A percentile compares a stretch with the other conserved stretches of the same genome.
Conservation (phyloP, 2,329 filamentous ascomycete genomes). For the Pseudohalonectria lignicola region DNA sequence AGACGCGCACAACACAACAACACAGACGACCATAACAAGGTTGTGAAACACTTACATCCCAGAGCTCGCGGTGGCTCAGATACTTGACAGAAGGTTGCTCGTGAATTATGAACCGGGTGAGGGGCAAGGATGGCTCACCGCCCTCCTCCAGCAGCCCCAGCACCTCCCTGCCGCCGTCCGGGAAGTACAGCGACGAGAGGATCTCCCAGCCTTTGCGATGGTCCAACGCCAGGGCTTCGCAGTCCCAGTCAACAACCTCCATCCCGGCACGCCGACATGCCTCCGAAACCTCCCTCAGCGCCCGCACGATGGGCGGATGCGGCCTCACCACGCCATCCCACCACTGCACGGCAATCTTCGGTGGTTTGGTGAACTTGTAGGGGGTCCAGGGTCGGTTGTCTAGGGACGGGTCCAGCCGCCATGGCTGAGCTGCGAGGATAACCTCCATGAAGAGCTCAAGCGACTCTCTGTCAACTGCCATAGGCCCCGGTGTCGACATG, state of each 20-base stretch:
- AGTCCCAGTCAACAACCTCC: slow-evolving; percentile 9
- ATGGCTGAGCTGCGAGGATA: slow-evolving; percentile 17
- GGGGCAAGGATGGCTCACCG: slow-evolving; percentile 36
- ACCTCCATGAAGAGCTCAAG: slow-evolving; percentile 24
- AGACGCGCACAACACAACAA: not conserved
- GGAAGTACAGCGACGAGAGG: slow-evolving; percentile 30
- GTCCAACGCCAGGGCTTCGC: slow-evolving; percentile 2
- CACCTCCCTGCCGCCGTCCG: slow-evolving; percentile 36
- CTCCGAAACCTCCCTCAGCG: not conserved
- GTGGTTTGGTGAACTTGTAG: slow-evolving; percentile 1
- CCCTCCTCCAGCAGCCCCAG: slow-evolving; percentile 26
- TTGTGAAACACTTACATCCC: slow-evolving; percentile 15
- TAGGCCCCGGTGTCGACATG: slow-evolving; percentile 18
- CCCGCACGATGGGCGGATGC: not conserved
- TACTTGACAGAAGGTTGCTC: slow-evolving; percentile 27
- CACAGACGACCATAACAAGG: too few species aligned
- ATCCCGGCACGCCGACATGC: slow-evolving; percentile 6
- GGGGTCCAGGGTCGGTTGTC: slow-evolving; percentile 21
- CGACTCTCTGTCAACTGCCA: slow-evolving; percentile 21
- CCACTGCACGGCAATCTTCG: slow-evolving; percentile 4
- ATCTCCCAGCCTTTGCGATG: slow-evolving; percentile 11
- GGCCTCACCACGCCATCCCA: slow-evolving; percentile 1
- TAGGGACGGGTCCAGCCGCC: slow-evolving; percentile 20
- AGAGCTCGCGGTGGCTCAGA: slow-evolving; percentile 27
- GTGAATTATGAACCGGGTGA: slow-evolving; percentile 37